A percentile compares a stretch with the other conserved stretches of the same genome.
Evolutionary conservation across 2,329 filamentous ascomycete genomes (phyloP).

Genomic region (Lojkania enalia): DNA sequence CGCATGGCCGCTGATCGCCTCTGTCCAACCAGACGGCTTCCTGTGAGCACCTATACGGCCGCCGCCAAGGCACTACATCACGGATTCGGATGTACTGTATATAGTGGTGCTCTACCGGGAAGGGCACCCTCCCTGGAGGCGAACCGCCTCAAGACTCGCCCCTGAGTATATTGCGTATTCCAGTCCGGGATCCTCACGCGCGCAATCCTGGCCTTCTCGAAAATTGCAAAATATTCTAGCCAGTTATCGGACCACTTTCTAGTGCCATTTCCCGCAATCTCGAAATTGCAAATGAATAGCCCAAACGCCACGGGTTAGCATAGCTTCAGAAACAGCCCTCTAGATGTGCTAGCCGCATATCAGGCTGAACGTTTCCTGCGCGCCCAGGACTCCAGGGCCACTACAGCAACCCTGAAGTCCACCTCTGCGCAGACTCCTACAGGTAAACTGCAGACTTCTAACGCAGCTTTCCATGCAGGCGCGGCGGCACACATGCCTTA

Average conservation of each 20-base stretch:
- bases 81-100: conserved; percentile 24
- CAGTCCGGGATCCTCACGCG: conserved; percentile 14
- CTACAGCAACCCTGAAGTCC: conserved; percentile 14
- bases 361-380: conserved; percentile 35
- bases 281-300: conserved; percentile 11
- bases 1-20: conserved; percentile 17
- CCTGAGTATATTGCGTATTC: conserved; percentile 25
- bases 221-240: conserved; percentile 24
- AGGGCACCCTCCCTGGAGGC: conserved; percentile 17
- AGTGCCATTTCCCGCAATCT: background rate
- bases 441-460: conserved; percentile 27
- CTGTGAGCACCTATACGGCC: background rate
- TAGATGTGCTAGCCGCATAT: conserved; percentile 33
- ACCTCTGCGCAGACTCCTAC: conserved; percentile 21
- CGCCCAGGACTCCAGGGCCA: conserved; percentile 28
- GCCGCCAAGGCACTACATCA: conserved; percentile 21
- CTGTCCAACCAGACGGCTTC: conserved; percentile 10
- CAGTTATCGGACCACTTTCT: conserved; percentile 16
- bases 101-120: conserved; percentile 20
- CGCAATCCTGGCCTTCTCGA: conserved; percentile 18
- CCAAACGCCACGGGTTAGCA: background rate
- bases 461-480: conserved; percentile 19
- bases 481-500: conserved; percentile 38
- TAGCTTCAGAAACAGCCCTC: conserved; percentile 1
- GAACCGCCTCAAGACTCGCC: conserved; percentile 19